Evolutionary conservation across 2,329 filamentous ascomycete genomes (phyloP).

Genomic region (Cercospora sp.): DNA sequence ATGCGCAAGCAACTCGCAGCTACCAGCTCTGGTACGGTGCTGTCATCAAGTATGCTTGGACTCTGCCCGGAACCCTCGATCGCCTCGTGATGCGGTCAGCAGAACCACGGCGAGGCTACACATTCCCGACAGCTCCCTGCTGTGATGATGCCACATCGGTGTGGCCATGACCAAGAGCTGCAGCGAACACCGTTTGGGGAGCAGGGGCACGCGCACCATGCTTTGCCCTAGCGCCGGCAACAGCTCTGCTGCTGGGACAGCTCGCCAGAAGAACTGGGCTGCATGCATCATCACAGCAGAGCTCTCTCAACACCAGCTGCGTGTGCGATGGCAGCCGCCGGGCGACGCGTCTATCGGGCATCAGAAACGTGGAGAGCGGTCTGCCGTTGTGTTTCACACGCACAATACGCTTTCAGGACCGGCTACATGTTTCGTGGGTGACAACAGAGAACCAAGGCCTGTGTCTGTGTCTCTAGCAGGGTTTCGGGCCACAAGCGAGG

Average conservation of each 20-base stretch:
- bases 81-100: constrained; percentile 7
- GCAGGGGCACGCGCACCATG: constrained; percentile 5
- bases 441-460: constrained; percentile 1
- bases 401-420: neutral
- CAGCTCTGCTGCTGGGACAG: constrained; percentile 11
- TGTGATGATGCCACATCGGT: neutral
- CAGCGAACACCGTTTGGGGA: constrained; percentile 4
- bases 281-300: neutral
- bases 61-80: neutral
- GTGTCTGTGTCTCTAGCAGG: neutral
- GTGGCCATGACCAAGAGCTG: neutral
- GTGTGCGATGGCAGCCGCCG: neutral
- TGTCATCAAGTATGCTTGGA: neutral
- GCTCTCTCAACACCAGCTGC: neutral
- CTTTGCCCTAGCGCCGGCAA: constrained; percentile 5
- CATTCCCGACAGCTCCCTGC: constrained; percentile 5
- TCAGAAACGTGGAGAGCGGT: neutral
- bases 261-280: constrained; percentile 4
- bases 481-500: constrained; percentile 6
- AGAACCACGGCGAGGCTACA: neutral
- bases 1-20: neutral
- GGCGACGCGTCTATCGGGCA: neutral
- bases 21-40: neutral
- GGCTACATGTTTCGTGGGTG: neutral
- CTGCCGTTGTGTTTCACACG: constrained; percentile 9